phyloP scores from a whole-genome alignment of 2,329 filamentous ascomycete genomes.

The Ophiostoma ips region DNA sequence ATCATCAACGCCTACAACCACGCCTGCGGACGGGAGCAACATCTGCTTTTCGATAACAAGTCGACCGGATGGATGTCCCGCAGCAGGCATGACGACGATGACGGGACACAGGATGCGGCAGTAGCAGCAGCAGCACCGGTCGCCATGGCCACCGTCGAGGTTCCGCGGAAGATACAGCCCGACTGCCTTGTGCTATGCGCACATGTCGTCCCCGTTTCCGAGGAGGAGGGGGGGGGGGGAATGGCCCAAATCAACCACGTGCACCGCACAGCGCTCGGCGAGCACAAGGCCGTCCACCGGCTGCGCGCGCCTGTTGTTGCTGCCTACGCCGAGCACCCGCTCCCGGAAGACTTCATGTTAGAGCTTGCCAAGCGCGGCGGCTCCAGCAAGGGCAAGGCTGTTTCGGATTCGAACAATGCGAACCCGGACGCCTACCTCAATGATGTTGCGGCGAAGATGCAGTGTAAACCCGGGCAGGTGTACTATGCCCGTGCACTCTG shows the following conservation, averaged over 20 bases:
- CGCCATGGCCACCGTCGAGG: neutral
- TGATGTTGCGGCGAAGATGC: no score
- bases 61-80: neutral
- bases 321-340: neutral
- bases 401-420: no score
- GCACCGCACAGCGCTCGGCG: slow-evolving; percentile 1
- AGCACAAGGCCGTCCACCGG: slow-evolving; percentile 8
- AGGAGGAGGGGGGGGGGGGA: no score
- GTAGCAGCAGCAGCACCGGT: neutral
- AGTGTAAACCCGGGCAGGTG: neutral
- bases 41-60: neutral
- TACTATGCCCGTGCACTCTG: neutral
- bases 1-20: slow-evolving; percentile 7
- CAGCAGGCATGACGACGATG: neutral
- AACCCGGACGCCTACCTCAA: no score
- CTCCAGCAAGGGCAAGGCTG: no score
- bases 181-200: slow-evolving; percentile 10
- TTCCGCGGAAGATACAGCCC: slow-evolving; percentile 6
- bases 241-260: neutral
- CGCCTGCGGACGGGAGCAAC: neutral
- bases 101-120: neutral
- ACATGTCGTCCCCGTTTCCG: neutral
- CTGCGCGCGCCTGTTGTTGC: slow-evolving; percentile 1
- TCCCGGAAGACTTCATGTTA: slow-evolving; percentile 2
- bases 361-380: no score